These are phyloP conservation scores for Flaveria robusta DNA, from an alignment of 129 eudicot species.

Conservation along the genomic window DNA sequence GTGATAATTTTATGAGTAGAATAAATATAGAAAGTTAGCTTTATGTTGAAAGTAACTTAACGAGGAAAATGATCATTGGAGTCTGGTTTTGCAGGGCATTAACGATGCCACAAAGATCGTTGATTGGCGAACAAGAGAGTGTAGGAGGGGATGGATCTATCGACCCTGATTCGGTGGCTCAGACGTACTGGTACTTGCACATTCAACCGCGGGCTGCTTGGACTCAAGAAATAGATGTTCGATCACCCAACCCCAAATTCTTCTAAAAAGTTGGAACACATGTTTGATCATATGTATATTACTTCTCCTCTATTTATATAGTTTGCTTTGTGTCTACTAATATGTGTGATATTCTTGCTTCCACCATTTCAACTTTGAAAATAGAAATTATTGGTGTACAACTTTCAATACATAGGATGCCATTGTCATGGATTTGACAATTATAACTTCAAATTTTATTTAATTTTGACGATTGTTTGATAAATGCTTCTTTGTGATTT, in stretches of 20 bases:
- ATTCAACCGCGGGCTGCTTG: conserved; percentile 68
- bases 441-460: not conserved
- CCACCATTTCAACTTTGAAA: conserved; percentile 3
- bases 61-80: not conserved
- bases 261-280: conserved; percentile 24
- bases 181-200: conserved; percentile 88
- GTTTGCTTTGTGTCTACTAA: not conserved
- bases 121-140: conserved; percentile 45
- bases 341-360: not conserved
- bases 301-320: not conserved
- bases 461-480: not conserved
- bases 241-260: conserved; percentile 45
- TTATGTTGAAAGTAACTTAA: no score
- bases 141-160: conserved; percentile 45
- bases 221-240: conserved; percentile 85
- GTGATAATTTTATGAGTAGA: no score
- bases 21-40: no score
- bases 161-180: conserved; percentile 87
- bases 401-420: conserved; percentile 4
- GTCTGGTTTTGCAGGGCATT: conserved; percentile 27
- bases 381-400: conserved; percentile 1
- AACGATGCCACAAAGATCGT: conserved; percentile 34
- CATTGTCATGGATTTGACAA: not conserved
- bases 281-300: not conserved
- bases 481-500: not conserved